Conservation (phyloP, 495 filamentous ascomycete genomes). For the Neurospora tetraspora region DNA sequence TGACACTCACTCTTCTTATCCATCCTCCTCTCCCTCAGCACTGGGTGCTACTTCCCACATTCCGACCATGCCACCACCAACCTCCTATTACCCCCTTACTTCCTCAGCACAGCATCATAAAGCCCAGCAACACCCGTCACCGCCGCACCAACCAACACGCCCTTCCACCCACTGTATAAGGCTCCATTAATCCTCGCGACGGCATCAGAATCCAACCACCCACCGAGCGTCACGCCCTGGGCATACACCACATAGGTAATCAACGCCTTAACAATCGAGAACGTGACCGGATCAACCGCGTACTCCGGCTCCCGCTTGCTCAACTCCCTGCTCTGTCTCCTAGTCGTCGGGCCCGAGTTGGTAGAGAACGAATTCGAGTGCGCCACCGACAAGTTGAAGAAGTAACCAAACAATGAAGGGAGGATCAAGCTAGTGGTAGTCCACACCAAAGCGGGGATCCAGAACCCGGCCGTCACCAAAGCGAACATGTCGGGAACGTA, state of each 20-base stretch:
- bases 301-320: constrained; percentile 28
- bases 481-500: constrained; percentile 72
- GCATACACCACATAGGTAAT: constrained; percentile 70
- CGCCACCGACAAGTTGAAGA: constrained; percentile 67
- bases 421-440: constrained; percentile 55
- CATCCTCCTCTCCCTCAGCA: neutral
- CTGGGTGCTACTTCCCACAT: neutral
- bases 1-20: neutral
- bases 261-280: constrained; percentile 77
- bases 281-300: constrained; percentile 73
- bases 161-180: constrained; percentile 60
- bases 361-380: constrained; percentile 6
- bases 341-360: constrained; percentile 20
- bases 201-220: constrained; percentile 45
- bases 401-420: constrained; percentile 66
- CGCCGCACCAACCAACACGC: constrained; percentile 59
- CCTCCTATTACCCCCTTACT: constrained; percentile 28
- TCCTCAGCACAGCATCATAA: constrained; percentile 77
- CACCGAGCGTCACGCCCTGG: constrained; percentile 55
- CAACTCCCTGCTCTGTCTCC: constrained; percentile 2
- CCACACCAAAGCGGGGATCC: constrained; percentile 76
- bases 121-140: constrained; percentile 61
- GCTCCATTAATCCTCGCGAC: constrained; percentile 53
- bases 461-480: constrained; percentile 69
- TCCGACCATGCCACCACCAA: neutral